Evolutionary conservation across 192 early-diverging fungal genomes (phyloP), one percentile per base, ranked within the genome.

Genomic region (Thamnidium elegans): DNA sequence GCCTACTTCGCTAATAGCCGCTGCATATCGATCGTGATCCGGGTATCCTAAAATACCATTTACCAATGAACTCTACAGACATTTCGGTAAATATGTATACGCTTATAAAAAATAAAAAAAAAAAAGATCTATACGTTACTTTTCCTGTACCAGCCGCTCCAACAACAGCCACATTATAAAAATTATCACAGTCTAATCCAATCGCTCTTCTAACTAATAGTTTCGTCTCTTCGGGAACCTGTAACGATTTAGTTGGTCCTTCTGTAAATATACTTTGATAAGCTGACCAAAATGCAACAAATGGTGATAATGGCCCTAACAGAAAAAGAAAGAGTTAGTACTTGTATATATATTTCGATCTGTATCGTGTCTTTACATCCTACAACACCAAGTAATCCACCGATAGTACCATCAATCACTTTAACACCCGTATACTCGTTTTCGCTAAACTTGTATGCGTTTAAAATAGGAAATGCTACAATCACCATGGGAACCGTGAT

Each of bases 111-210:
- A 15, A 9, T 46, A 43, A n/a, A 48, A 50, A n/a, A n/a, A 63
- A 59, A 59, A n/a, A 66, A 30, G 48, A 31, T n/a, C n/a, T n/a
- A n/a, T n/a, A n/a, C n/a, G n/a, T n/a, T 65, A 75, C 74, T 69
- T 75, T 75, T 50, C 74, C 74, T 17, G 68, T 67, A 44, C 74
- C 74, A 14, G 68, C 53, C 7, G 50, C 54, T 9, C 74, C 74
- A n/a, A 70, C 69, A 21, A 75, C 62, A 8, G 74, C 74, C 1
- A 75, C 65, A 59, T 75, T 75, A 46, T 75, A 75, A 51, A 60
- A 71, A 17, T 67, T 47, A 14, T 70, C 69, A 53, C 68, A 75
- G 30, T 71, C 59, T 17, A 75, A 45, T 19, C 74, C 74, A 21
- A 75, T 66, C 3, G 54, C 53, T 43, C 45, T 34, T 51, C 51